phyloP scores from a whole-genome alignment of 345 rosid species.

The Leavenworthia alabamica region DNA sequence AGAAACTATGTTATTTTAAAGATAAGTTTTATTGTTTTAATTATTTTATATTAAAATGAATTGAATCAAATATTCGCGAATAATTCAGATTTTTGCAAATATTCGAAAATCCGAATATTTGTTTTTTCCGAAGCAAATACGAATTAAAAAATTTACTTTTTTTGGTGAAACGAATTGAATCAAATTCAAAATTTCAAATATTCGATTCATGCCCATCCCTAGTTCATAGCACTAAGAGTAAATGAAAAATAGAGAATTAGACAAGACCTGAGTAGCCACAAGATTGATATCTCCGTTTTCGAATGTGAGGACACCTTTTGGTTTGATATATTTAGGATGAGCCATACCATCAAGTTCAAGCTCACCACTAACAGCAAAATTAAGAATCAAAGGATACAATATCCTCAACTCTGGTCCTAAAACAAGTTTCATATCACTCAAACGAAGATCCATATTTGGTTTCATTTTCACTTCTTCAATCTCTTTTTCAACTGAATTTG shows the following conservation, averaged over 20 bases:
- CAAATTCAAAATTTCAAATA: too few relatives aligned
- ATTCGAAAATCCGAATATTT: too few relatives aligned
- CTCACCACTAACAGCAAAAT: slow-evolving; percentile 91
- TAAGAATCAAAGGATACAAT: slow-evolving; percentile 84
- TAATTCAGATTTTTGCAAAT: too few relatives aligned
- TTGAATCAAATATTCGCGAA: too few relatives aligned
- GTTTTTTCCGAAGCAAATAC: too few relatives aligned
- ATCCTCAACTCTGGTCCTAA: slow-evolving; percentile 93
- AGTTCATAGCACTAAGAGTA: too few relatives aligned
- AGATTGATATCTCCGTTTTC: slow-evolving; percentile 99
- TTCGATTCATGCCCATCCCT: too few relatives aligned
- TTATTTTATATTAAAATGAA: too few relatives aligned
- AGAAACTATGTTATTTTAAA: too few relatives aligned
- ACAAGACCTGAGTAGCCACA: slow-evolving; percentile 82
- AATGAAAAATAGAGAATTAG: slow-evolving; percentile 21
- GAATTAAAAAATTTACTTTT: too few relatives aligned
- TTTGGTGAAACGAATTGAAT: too few relatives aligned
- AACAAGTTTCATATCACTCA: slow-evolving; percentile 82
- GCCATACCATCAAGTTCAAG: slow-evolving; percentile 85
- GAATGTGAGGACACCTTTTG: slow-evolving; percentile 80
- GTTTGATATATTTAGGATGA: slow-evolving; percentile 87
- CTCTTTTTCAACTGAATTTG: slow-evolving; percentile 63
- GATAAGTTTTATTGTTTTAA: too few relatives aligned
- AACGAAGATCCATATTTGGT: slow-evolving; percentile 78
- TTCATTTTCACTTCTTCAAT: slow-evolving; percentile 55